phyloP scores from a whole-genome alignment of 768 basidiomycete genomes.

The Serendipita sp. region DNA sequence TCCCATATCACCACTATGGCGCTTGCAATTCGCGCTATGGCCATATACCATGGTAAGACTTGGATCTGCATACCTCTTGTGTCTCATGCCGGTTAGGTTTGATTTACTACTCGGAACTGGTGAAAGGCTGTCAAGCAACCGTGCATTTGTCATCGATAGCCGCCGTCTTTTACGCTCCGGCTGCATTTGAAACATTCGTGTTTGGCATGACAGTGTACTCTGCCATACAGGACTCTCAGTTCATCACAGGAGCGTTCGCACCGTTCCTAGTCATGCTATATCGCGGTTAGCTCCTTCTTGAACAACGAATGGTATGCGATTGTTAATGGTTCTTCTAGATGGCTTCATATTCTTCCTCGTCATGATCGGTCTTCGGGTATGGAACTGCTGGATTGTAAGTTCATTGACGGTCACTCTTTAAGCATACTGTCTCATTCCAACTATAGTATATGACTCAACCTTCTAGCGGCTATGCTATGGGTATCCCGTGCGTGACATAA shows the following conservation, averaged over 20 bases:
- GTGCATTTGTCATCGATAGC: neutral
- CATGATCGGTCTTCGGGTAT: neutral
- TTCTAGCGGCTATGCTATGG: neutral
- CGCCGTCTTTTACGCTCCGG: neutral
- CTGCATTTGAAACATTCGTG: neutral
- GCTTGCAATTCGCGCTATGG: too few relatives aligned
- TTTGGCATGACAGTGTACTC: neutral
- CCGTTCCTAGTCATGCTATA: neutral
- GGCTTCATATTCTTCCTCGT: too few relatives aligned
- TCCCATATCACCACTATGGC: too few relatives aligned
- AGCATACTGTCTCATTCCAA: neutral
- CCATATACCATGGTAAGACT: neutral
- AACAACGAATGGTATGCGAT: too few relatives aligned
- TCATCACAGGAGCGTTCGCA: neutral
- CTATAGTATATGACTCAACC: neutral
- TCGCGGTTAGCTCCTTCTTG: neutral
- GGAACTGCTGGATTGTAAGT: slow-evolving; percentile 5
- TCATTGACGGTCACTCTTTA: neutral
- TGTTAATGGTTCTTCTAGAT: too few relatives aligned
- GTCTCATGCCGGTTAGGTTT: too few relatives aligned
- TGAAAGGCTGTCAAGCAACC: neutral
- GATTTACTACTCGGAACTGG: neutral
- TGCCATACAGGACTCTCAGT: neutral
- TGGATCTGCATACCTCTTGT: too few relatives aligned
- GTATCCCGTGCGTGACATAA: neutral